phyloP scores from a whole-genome alignment of 1,284 basidiomycete species.

The Trichosporon sp. region DNA sequence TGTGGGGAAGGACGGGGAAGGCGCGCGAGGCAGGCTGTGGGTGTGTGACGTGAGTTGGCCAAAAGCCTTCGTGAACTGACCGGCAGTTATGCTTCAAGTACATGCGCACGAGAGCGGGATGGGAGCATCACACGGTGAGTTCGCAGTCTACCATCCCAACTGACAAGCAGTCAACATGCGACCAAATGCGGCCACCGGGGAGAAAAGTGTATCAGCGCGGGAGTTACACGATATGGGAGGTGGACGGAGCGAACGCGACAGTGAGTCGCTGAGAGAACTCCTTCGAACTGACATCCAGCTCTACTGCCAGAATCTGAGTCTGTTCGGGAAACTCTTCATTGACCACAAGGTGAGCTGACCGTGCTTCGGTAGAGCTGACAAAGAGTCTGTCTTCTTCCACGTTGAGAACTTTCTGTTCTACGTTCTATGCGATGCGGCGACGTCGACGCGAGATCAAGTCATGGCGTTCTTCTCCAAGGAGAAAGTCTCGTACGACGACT shows the following conservation, averaged over 20 bases:
- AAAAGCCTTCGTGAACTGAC: constrained; percentile 8
- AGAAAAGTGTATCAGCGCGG: constrained; percentile 87
- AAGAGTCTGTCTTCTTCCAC: constrained; percentile 87
- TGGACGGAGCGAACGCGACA: constrained; percentile 84
- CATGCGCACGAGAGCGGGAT: constrained; percentile 72
- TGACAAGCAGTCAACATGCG: constrained; percentile 67
- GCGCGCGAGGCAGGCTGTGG: constrained; percentile 51
- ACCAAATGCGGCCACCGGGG: constrained; percentile 77
- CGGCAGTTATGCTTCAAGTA: constrained; percentile 87
- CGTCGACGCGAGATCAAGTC: constrained; percentile 75
- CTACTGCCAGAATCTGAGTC: constrained; percentile 91
- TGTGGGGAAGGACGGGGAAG: constrained; percentile 61
- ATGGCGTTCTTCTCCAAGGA: constrained; percentile 99
- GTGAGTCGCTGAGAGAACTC: constrained; percentile 57
- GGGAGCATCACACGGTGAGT: constrained; percentile 74
- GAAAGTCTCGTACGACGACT: constrained; percentile 92
- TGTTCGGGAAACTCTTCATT: constrained; percentile 99
- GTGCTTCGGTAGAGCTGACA: constrained; percentile 18
- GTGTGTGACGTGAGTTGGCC: constrained; percentile 52
- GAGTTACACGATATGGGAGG: constrained; percentile 90
- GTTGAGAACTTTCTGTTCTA: constrained; percentile 76
- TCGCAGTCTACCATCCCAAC: not conserved
- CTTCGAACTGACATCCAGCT: constrained; percentile 61
- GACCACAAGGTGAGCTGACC: constrained; percentile 71
- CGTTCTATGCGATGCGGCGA: constrained; percentile 79